phyloP scores from a whole-genome alignment of 768 basidiomycete genomes.

The Boletus tomentosulus region DNA sequence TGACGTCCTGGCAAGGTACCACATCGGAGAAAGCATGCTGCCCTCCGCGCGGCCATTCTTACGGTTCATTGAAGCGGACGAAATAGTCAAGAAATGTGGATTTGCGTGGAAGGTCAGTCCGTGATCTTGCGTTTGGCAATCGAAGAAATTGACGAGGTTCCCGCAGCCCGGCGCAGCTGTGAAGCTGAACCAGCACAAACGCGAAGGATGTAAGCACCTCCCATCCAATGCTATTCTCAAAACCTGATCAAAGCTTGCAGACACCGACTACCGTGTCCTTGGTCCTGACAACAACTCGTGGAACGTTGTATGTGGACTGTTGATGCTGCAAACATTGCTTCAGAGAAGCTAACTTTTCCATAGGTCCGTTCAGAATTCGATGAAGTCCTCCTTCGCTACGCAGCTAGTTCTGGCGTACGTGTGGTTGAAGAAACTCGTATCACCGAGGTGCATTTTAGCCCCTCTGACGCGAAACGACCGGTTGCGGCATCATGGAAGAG shows the following conservation, averaged over 20 bases:
- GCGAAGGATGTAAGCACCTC: conserved; percentile 34
- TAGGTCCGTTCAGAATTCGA: conserved; percentile 1
- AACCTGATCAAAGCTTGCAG: background rate
- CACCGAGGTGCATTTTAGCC: background rate
- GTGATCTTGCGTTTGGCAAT: background rate
- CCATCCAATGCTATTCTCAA: background rate
- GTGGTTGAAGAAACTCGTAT: background rate
- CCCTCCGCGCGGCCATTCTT: background rate
- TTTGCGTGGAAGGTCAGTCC: background rate
- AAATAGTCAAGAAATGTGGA: background rate
- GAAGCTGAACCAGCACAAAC: conserved; percentile 2
- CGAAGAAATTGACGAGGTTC: background rate
- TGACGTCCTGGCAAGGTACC: background rate
- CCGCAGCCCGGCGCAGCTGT: background rate
- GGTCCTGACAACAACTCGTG: background rate
- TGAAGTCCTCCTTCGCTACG: background rate
- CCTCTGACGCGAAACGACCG: background rate
- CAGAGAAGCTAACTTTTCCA: background rate
- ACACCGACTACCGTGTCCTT: background rate
- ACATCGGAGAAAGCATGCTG: conserved; percentile 4
- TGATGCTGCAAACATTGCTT: background rate
- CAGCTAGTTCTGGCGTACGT: background rate
- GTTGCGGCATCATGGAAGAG: background rate
- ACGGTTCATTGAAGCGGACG: background rate
- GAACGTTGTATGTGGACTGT: background rate